Conservation (phyloP, 306 rosid species). For the Boehmeria nivea region DNA sequence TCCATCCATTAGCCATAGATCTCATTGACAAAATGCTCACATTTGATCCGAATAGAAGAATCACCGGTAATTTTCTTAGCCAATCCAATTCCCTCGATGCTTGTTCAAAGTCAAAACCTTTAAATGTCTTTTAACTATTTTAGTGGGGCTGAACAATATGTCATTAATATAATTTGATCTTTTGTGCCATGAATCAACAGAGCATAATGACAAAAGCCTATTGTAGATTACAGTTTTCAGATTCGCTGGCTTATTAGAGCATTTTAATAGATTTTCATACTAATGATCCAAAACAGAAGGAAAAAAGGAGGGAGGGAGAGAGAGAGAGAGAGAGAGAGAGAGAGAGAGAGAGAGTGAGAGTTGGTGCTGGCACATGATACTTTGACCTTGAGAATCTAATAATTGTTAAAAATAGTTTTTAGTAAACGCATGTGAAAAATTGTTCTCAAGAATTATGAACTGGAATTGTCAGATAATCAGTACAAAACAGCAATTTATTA, state of each 20-base stretch:
- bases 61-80: conserved; percentile 59
- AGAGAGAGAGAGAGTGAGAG: background rate
- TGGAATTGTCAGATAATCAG: no score
- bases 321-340: background rate
- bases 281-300: background rate
- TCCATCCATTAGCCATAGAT: conserved; percentile 81
- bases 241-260: background rate
- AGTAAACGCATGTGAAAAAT: no score
- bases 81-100: conserved; percentile 6
- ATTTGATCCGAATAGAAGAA: conserved; percentile 79
- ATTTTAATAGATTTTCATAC: background rate
- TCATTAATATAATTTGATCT: no score
- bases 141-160: background rate
- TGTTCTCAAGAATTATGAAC: no score
- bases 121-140: background rate
- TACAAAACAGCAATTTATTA: no score
- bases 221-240: no score
- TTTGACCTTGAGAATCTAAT: background rate
- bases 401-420: background rate
- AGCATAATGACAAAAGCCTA: background rate
- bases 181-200: background rate
- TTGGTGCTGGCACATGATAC: conserved; percentile 4
- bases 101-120: background rate
- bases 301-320: background rate
- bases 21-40: conserved; percentile 91